Base-by-base conservation (phyloP, 768 basidiomycete species). In the Suillus tomentosus region DNA sequence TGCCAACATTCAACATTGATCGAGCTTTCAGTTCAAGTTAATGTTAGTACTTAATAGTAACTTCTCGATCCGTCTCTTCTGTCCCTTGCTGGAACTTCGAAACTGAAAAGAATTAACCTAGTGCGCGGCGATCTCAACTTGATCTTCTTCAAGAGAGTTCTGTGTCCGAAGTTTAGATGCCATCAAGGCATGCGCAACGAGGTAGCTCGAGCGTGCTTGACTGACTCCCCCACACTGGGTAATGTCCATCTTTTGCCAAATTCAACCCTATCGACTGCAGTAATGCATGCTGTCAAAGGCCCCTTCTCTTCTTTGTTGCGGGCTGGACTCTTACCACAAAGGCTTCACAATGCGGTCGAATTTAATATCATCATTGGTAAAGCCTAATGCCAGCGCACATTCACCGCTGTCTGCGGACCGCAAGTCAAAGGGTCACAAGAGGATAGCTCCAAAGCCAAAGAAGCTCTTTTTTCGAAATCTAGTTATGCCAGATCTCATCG, bases 271-370 rank as follows among this genome's bases (percentile, higher is more conserved):
- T 43, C 56, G 56, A 62, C 61, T 43, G 66, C 66, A 64, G 45
- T 43, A 62, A 45, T 63, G 34, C 42, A 36, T 62, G 43, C 63
- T 57, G 57, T 61, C 53, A 67, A 63, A 64, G 60, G 42, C 31
- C 27, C 31, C 55, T 61, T 63, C 62, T 64, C 58, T 68, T 71
- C 76, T 75, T 74, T 76, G 74, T 68, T 68, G 47, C 71, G 64
- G 61, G 55, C 66, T 62, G 60, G 65, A 22, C 71, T 63, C 36
- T 65, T 45, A 64, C 73, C 64, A 64, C 73, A 73, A 75, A 57
- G 68, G 64, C 65, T 67, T 64, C 47, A 69, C 68, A 63, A 67
- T 73, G 66, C 36, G 67, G 68, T 60, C 66, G 55, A 59, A 68
- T 69, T 70, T 69, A 66, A 67, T 67, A 55, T 69, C 60, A 54